Conservation (phyloP, 495 filamentous ascomycete genomes). For the Mytilinidion resinicola region DNA sequence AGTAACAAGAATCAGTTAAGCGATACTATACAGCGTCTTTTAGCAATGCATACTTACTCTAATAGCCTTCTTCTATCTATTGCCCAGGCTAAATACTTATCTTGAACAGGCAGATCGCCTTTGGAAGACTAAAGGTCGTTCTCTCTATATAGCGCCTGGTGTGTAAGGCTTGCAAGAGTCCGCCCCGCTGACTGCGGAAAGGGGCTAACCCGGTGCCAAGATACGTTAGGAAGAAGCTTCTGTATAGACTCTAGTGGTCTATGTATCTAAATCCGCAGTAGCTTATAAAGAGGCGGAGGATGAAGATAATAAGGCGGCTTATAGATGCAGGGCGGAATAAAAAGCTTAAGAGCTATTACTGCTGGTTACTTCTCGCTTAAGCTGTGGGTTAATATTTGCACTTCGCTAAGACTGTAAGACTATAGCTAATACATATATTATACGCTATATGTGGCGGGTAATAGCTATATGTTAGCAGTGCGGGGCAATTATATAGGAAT, state of each 20-base stretch:
- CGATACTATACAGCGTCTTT: background rate
- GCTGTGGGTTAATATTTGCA: background rate
- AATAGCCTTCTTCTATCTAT: conserved; percentile 16
- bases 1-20: conserved; percentile 9
- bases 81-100: conserved; percentile 20
- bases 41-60: conserved; percentile 9
- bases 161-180: conserved; percentile 14
- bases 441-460: conserved; percentile 10
- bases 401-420: conserved; percentile 20
- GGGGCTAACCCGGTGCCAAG: conserved; percentile 5
- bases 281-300: conserved; percentile 12
- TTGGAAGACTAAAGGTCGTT: conserved; percentile 6
- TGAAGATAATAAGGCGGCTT: conserved; percentile 7
- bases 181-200: conserved; percentile 17
- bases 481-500: conserved; percentile 1
- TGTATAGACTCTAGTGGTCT: conserved; percentile 20
- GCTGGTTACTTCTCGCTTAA: conserved; percentile 13
- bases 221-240: conserved; percentile 18
- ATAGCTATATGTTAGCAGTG: background rate
- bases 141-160: conserved; percentile 17
- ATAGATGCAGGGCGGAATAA: conserved; percentile 17
- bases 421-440: conserved; percentile 8
- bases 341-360: conserved; percentile 17
- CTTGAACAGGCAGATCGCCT: conserved; percentile 13
- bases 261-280: conserved; percentile 17